A percentile compares a stretch with the other conserved stretches of the same genome.
phyloP scores from a whole-genome alignment of 257 asterid genomes.

The Striga asiatica region DNA sequence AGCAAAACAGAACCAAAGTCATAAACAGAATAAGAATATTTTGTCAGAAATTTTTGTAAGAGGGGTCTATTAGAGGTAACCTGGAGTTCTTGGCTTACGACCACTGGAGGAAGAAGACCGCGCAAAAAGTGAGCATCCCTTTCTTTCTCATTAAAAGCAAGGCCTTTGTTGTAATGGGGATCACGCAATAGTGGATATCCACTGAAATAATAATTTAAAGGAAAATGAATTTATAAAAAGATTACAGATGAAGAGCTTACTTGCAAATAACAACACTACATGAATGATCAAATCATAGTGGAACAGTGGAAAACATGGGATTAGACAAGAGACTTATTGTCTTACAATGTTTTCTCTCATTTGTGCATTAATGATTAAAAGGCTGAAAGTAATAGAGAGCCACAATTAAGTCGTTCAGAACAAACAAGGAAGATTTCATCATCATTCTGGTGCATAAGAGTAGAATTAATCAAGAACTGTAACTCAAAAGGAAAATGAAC shows the following conservation, averaged over 20 bases:
- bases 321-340: not conserved
- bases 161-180: conserved; percentile 91
- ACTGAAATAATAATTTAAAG: conserved; percentile 51
- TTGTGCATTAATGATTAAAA: not conserved
- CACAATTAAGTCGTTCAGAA: not conserved
- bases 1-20: not conserved
- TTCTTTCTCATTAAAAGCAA: conserved; percentile 80
- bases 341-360: not conserved
- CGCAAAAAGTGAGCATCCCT: conserved; percentile 89
- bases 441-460: not conserved
- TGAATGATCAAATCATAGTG: not conserved
- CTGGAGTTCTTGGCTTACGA: conserved; percentile 73
- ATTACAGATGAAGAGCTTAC: conserved; percentile 2
- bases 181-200: conserved; percentile 91
- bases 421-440: not conserved
- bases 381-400: not conserved
- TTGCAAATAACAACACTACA: not conserved
- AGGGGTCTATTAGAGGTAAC: conserved; percentile 20
- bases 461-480: not conserved
- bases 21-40: conserved; percentile 8
- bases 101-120: conserved; percentile 91
- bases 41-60: not conserved
- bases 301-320: not conserved
- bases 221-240: not conserved
- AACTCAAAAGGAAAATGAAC: not conserved